Base-by-base conservation (phyloP, 1,139 yeast genomes). In the Diutina scorzettiae region DNA sequence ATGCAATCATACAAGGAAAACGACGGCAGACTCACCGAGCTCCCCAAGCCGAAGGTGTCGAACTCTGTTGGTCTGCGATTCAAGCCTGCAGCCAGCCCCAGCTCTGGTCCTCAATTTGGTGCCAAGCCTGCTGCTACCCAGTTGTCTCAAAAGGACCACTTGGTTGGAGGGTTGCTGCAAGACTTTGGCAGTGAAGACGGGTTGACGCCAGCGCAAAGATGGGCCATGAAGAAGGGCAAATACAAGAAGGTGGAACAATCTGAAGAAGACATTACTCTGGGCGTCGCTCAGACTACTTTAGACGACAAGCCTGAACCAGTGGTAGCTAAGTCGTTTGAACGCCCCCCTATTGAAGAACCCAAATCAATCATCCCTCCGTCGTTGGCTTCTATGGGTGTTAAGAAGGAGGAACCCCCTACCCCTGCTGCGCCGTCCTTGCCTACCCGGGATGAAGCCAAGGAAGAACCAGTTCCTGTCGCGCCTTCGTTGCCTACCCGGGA, bases 141-240 rank as follows among this genome's bases (percentile, higher is more conserved):
- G 7, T 17, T 4, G 6, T 55, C 56, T 7, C 55, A 54, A 43
- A 62, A 58, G 40, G 73, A 75, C 37, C 71, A 73, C 45, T 63
- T 76, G 7, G 71, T 73, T 34, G 79, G 83, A 41, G 94, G 89
- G 31, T 62, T 74, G 34, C 73, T 79, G 44, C 75, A 80, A 59
- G 73, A 81, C 56, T 82, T 77, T 58, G 94, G 77, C 47, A 67
- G 84, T 42, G 74, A 73, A 49, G 76, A 73, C 45, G 96, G 95
- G 47, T 84, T 85, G 62, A 83, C 95, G 3, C 96, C 97, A 25
- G 96, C 96, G 30, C 96, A 87, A 61, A 56, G 84, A 31, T 87
- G 96, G 96, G 96, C 96, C 18, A 96, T 85, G 59, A 85, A 79
- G 67, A 80, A 81, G 58, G 91, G 84, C 42, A 71, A 76, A 52